Conservation (phyloP, 306 rosid genomes). For the Gastrolobium villosum region DNA sequence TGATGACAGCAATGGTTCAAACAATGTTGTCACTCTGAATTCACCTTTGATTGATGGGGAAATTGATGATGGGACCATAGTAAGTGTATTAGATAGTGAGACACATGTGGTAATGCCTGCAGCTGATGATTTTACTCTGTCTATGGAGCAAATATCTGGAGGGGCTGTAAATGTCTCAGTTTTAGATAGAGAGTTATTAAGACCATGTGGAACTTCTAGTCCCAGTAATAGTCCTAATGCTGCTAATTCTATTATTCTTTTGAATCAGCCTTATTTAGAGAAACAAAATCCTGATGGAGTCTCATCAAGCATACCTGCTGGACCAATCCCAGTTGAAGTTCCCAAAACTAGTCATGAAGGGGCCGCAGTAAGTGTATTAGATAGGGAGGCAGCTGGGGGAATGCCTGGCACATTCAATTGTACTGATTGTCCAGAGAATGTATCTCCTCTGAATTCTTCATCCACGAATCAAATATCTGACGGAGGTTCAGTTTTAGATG, state of each 20-base stretch:
- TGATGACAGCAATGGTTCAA: slow-evolving; percentile 31
- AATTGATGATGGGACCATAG: slow-evolving; percentile 37
- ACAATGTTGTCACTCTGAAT: slow-evolving; percentile 38
- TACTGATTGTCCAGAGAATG: slow-evolving; percentile 25
- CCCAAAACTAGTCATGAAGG: slow-evolving; percentile 41
- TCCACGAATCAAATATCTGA: slow-evolving; percentile 37
- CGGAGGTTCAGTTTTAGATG: slow-evolving; percentile 32
- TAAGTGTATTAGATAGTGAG: slow-evolving; percentile 44
- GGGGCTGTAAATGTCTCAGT: slow-evolving; percentile 29
- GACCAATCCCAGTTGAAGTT: slow-evolving; percentile 41
- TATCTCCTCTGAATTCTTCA: slow-evolving; percentile 29
- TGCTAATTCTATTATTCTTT: slow-evolving; percentile 13
- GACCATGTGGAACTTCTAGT: slow-evolving; percentile 38
- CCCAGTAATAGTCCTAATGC: slow-evolving; percentile 7
- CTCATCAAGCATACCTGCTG: slow-evolving; percentile 43
- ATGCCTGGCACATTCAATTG: slow-evolving; percentile 29
- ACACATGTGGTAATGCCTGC: slow-evolving; percentile 24
- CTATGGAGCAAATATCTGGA: slow-evolving; percentile 36
- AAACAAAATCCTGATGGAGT: slow-evolving; percentile 41
- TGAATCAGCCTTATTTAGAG: slow-evolving; percentile 39
- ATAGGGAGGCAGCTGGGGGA: slow-evolving; percentile 37
- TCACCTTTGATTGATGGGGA: slow-evolving; percentile 39
- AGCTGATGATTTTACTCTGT: slow-evolving; percentile 30
- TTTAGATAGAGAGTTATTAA: slow-evolving; percentile 45
- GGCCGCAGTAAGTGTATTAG: slow-evolving; percentile 35